phyloP scores from a whole-genome alignment of 805 yeast genomes.

The Ascoidea rubescens region DNA sequence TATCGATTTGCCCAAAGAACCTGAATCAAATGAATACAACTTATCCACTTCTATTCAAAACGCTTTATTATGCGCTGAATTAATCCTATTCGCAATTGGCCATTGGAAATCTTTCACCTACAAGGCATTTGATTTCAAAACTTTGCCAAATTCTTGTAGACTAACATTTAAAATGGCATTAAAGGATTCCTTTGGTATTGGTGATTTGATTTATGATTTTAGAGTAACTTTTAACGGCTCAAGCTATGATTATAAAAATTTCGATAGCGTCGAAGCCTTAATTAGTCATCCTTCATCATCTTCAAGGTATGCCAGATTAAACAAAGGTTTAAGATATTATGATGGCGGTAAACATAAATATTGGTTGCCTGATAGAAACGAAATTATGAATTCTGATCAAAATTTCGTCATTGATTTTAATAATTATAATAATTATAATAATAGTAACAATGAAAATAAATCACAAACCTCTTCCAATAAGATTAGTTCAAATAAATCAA shows the following conservation, averaged over 20 bases:
- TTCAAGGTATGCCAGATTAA: conserved; percentile 53
- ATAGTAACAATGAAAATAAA: background rate
- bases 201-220: conserved; percentile 74
- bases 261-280: conserved; percentile 66
- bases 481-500: too few species aligned
- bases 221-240: conserved; percentile 53
- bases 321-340: conserved; percentile 72
- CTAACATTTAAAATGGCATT: conserved; percentile 48
- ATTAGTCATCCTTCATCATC: conserved; percentile 56
- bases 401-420: background rate
- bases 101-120: conserved; percentile 81
- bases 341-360: conserved; percentile 69
- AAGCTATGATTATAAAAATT: conserved; percentile 65
- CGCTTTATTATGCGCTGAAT: conserved; percentile 66
- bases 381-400: background rate
- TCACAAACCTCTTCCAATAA: background rate
- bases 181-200: conserved; percentile 60
- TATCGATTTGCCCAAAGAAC: conserved; percentile 10
- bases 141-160: conserved; percentile 58
- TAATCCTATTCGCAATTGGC: conserved; percentile 76
- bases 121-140: conserved; percentile 47
- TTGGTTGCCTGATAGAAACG: conserved; percentile 32
- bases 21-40: conserved; percentile 15
- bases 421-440: background rate
- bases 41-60: conserved; percentile 49